These are phyloP conservation scores for Chlorella sp. DNA, from an alignment of 139 green algal species.

Conservation along the genomic window DNA sequence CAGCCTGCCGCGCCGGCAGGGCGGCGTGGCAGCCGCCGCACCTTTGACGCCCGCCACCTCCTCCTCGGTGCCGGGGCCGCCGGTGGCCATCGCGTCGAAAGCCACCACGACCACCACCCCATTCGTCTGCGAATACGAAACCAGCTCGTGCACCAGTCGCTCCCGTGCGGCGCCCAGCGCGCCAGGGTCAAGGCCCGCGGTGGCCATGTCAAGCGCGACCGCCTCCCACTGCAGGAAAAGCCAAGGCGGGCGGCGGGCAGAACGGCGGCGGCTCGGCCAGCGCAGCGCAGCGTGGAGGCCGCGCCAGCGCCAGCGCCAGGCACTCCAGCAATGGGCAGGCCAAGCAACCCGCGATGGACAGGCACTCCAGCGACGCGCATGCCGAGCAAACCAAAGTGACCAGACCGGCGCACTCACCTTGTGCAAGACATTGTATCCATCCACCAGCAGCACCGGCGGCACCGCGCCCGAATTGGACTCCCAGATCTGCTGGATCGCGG, in stretches of 20 bases:
- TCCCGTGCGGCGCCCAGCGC: constrained; percentile 24
- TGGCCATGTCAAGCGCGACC: not conserved
- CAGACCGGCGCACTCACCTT: not conserved
- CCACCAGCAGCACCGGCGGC: constrained; percentile 40
- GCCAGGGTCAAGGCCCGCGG: not conserved
- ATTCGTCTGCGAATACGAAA: constrained; percentile 15
- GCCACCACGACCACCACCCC: constrained; percentile 1
- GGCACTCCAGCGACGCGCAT: not conserved
- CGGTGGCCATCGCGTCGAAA: constrained; percentile 17
- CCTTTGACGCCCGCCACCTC: not conserved
- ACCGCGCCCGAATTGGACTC: too few relatives aligned
- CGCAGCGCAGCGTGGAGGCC: not conserved
- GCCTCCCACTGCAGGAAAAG: not conserved
- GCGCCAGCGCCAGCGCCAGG: not conserved
- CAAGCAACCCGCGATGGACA: not conserved
- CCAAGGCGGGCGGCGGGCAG: not conserved
- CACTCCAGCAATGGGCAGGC: not conserved
- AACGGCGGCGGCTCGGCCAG: not conserved
- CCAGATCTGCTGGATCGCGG: too few relatives aligned
- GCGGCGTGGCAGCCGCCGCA: not conserved
- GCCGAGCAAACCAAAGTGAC: not conserved
- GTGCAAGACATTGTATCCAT: constrained; percentile 51
- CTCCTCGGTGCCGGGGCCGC: not conserved
- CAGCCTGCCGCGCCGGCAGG: not conserved
- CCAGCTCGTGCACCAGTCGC: constrained; percentile 20